Evolutionary conservation across 306 rosid species (phyloP).

Genomic region (Fagus sylvatica): DNA sequence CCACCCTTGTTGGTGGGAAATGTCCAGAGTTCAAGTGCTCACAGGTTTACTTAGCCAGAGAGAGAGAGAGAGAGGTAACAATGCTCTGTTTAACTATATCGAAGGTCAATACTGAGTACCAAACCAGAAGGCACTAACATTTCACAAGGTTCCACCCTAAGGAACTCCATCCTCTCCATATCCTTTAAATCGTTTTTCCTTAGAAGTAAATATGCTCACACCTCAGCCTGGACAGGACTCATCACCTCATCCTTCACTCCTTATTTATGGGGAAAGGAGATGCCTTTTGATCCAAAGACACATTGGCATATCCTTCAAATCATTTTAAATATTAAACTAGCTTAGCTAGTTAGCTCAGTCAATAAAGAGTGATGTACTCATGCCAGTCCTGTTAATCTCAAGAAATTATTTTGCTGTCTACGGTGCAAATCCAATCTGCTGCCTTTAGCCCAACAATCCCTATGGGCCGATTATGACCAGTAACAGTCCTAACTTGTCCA

Average conservation of each 20-base stretch:
- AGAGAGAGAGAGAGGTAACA: too few relatives aligned
- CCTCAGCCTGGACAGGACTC: not conserved
- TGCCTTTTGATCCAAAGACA: not conserved
- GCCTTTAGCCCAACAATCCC: not conserved
- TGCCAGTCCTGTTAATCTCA: not conserved
- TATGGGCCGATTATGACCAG: not conserved
- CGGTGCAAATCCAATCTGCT: not conserved
- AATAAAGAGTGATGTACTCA: too few relatives aligned
- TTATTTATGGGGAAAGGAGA: not conserved
- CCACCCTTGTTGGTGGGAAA: too few relatives aligned
- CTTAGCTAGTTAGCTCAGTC: not conserved
- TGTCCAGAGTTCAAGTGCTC: too few relatives aligned
- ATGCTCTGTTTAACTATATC: not conserved
- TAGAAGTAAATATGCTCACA: not conserved
- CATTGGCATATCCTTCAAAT: not conserved
- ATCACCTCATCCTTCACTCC: not conserved
- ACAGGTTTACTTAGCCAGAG: too few relatives aligned
- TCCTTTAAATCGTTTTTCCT: not conserved
- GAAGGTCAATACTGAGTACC: not conserved
- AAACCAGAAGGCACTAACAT: not conserved
- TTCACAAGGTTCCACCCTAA: not conserved
- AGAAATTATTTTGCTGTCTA: too few relatives aligned
- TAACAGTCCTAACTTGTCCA: not conserved
- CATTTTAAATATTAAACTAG: not conserved
- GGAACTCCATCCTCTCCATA: too few relatives aligned